Conservation (phyloP, 2,329 filamentous ascomycete genomes). For the Paraphaeosphaeria minitans region DNA sequence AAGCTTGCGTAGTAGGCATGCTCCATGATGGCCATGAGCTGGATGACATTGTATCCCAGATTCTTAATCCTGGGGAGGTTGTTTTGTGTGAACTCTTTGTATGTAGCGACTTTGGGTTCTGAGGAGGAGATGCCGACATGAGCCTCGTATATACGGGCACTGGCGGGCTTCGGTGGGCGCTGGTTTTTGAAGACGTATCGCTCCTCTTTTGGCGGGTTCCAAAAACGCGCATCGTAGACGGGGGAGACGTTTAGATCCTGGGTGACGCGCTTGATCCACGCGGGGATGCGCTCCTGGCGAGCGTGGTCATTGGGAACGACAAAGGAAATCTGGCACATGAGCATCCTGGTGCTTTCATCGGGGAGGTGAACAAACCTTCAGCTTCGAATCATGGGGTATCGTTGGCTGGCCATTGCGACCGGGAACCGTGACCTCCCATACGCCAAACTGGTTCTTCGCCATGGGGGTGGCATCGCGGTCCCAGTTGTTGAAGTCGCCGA, state of each 20-base stretch:
- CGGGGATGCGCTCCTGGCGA: conserved; percentile 83
- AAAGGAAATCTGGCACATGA: conserved; percentile 72
- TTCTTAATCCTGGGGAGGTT: conserved; percentile 89
- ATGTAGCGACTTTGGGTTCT: conserved; percentile 85
- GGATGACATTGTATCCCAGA: conserved; percentile 95
- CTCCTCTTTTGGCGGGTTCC: conserved; percentile 83
- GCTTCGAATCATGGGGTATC: conserved; percentile 91
- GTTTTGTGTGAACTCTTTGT: conserved; percentile 94
- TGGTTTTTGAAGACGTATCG: conserved; percentile 84
- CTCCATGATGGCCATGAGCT: conserved; percentile 99
- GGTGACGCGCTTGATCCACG: conserved; percentile 97
- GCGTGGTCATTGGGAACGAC: conserved; percentile 75
- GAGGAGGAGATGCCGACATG: conserved; percentile 97
- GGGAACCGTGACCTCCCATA: conserved; percentile 82
- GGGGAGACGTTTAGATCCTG: conserved; percentile 90
- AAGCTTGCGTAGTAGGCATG: conserved; percentile 99
- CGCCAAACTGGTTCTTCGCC: conserved; percentile 82
- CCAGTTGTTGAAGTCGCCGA: conserved; percentile 97
- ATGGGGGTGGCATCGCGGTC: conserved; percentile 81
- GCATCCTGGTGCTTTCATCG: conserved; percentile 4
- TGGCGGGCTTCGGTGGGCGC: conserved; percentile 80
- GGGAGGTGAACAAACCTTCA: conserved; percentile 70
- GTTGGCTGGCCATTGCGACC: conserved; percentile 74
- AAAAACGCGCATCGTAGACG: conserved; percentile 93
- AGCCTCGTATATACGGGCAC: conserved; percentile 95